These are phyloP conservation scores for Haemoproteus tartakovskyi DNA, from an alignment of 169 alveolate species.

Conservation along the genomic window DNA sequence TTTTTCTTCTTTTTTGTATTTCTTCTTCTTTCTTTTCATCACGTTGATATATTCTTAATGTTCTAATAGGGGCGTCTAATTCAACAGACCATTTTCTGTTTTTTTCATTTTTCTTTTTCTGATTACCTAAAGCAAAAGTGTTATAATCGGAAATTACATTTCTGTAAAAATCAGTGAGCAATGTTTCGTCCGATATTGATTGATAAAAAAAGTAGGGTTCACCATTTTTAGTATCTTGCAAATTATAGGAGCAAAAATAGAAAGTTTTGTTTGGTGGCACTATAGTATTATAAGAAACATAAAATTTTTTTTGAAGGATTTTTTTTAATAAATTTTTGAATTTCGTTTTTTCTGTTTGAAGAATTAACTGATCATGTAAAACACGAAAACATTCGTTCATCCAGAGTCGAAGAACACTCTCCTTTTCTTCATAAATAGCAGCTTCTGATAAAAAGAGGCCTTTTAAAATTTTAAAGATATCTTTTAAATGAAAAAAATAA, in stretches of 20 bases:
- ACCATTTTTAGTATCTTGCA: conserved; percentile 62
- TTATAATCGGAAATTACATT: conserved; percentile 49
- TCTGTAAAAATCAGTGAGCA: conserved; percentile 37
- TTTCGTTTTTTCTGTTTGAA: conserved; percentile 24
- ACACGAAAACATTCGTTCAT: conserved; percentile 54
- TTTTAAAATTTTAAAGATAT: conserved; percentile 50
- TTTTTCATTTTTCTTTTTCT: conserved; percentile 41
- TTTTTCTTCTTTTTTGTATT: too few relatives aligned
- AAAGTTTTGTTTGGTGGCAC: conserved; percentile 45
- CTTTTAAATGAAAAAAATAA: conserved; percentile 58
- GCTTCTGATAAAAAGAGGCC: conserved; percentile 64
- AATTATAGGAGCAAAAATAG: conserved; percentile 61
- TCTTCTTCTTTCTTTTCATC: neutral
- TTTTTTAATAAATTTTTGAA: conserved; percentile 60
- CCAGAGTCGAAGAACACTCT: conserved; percentile 58
- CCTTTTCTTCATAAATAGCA: conserved; percentile 66
- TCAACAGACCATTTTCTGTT: neutral
- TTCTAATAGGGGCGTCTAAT: neutral
- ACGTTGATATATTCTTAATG: too few relatives aligned
- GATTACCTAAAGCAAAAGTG: conserved; percentile 40
- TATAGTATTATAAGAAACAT: conserved; percentile 34
- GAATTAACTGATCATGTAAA: conserved; percentile 51
- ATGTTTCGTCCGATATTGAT: conserved; percentile 40
- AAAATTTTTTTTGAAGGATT: conserved; percentile 54
- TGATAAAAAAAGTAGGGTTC: conserved; percentile 63